Conservation (phyloP, 495 filamentous ascomycete species). For the Pyrenula massariospora region DNA sequence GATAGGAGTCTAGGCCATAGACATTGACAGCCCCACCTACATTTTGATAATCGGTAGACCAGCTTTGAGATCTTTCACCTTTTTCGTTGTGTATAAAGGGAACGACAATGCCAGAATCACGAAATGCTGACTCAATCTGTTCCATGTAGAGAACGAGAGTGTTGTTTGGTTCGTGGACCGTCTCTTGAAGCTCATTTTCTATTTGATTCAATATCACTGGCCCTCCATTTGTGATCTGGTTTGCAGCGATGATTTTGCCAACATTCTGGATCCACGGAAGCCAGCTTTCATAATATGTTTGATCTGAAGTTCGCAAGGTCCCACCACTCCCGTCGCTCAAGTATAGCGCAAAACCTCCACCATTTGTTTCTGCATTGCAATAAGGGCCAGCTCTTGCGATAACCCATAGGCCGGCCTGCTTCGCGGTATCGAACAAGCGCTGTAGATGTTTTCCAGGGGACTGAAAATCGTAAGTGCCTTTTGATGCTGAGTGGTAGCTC, state of each 20-base stretch:
- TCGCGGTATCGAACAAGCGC: slow-evolving; percentile 41
- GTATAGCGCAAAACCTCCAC: slow-evolving; percentile 39
- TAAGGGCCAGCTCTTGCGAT: slow-evolving; percentile 49
- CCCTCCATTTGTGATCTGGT: slow-evolving; percentile 39
- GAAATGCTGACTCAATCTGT: slow-evolving; percentile 33
- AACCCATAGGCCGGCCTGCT: slow-evolving; percentile 44
- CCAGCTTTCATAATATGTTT: slow-evolving; percentile 28
- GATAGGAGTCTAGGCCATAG: slow-evolving; percentile 44
- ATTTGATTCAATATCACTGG: slow-evolving; percentile 41
- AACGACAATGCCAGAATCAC: slow-evolving; percentile 35
- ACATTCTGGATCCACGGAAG: slow-evolving; percentile 31
- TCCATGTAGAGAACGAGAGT: slow-evolving; percentile 39
- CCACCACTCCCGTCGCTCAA: slow-evolving; percentile 39
- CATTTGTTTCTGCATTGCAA: slow-evolving; percentile 40
- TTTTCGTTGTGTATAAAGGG: slow-evolving; percentile 43
- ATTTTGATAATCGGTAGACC: slow-evolving; percentile 42
- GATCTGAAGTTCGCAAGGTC: slow-evolving; percentile 24
- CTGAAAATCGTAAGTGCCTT: slow-evolving; percentile 41
- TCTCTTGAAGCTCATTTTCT: slow-evolving; percentile 42
- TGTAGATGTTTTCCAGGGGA: slow-evolving; percentile 42
- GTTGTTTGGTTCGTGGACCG: slow-evolving; percentile 19
- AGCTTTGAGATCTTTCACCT: slow-evolving; percentile 34
- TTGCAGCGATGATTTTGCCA: slow-evolving; percentile 32
- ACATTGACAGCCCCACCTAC: slow-evolving; percentile 44
- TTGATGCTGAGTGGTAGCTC: slow-evolving; percentile 38